These are phyloP conservation scores for Coniochaeta prunicola DNA, from an alignment of 2,329 filamentous ascomycete species.

Conservation along the genomic window DNA sequence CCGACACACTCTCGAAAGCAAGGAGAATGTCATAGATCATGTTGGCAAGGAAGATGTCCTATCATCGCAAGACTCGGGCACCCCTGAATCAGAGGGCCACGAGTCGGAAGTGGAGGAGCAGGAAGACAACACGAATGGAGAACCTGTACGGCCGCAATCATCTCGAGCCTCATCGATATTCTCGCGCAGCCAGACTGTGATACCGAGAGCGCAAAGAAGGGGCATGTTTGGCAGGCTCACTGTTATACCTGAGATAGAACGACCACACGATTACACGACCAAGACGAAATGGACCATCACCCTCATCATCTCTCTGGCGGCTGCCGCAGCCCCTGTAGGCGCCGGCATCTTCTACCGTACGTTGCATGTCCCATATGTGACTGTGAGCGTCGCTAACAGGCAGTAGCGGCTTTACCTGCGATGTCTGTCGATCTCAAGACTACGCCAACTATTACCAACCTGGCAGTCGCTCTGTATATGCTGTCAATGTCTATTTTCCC, in stretches of 20 bases:
- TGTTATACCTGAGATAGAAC: slow-evolving; percentile 70
- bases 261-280: slow-evolving; percentile 65
- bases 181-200: slow-evolving; percentile 27
- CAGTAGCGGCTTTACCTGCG: slow-evolving; percentile 57
- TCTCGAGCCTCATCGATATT: slow-evolving; percentile 28
- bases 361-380: slow-evolving; percentile 21
- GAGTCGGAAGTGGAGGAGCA: not conserved
- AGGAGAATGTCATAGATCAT: not conserved
- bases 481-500: slow-evolving; percentile 77
- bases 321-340: slow-evolving; percentile 72
- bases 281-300: slow-evolving; percentile 83
- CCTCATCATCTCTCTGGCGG: slow-evolving; percentile 67
- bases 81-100: not conserved
- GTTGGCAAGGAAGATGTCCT: not conserved
- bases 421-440: slow-evolving; percentile 56
- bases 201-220: slow-evolving; percentile 47
- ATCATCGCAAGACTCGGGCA: not conserved
- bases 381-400: not conserved
- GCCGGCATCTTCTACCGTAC: slow-evolving; percentile 77
- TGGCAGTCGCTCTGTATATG: slow-evolving; percentile 77
- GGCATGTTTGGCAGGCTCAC: slow-evolving; percentile 67
- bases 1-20: not conserved
- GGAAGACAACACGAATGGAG: not conserved
- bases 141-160: not conserved
- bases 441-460: slow-evolving; percentile 60